These are phyloP conservation scores for Rhazya stricta DNA, from an alignment of 257 asterid species.

Conservation along the genomic window DNA sequence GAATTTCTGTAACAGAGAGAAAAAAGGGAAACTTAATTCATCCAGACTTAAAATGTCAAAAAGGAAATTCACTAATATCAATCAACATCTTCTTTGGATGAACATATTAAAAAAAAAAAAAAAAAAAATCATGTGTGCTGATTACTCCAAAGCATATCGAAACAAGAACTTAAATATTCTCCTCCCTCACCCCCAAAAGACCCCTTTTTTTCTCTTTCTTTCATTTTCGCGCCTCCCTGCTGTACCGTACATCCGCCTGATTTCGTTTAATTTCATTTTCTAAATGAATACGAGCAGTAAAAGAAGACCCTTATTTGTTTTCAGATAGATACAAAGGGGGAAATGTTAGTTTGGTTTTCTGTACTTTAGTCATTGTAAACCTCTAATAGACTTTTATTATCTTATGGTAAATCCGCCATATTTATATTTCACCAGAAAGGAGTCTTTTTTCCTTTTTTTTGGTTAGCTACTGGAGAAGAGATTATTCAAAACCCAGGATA, in stretches of 20 bases:
- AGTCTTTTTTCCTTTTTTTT: not conserved
- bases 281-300: not conserved
- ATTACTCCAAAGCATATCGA: not conserved
- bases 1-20: slow-evolving; percentile 52
- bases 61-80: not conserved
- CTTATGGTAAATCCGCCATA: not conserved
- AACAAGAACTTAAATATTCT: not conserved
- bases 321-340: not conserved
- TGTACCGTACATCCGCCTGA: too few relatives aligned
- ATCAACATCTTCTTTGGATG: not conserved
- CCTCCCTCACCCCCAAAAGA: too few relatives aligned
- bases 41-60: not conserved
- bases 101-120: not conserved
- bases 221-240: too few relatives aligned
- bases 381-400: not conserved
- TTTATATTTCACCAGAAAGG: not conserved
- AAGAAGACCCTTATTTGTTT: too few relatives aligned
- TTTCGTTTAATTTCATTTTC: not conserved
- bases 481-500: not conserved
- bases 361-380: not conserved
- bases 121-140: not conserved
- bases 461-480: not conserved
- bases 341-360: not conserved
- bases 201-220: too few relatives aligned
- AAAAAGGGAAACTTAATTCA: not conserved